These are phyloP conservation scores for Ensete ventricosum DNA, from an alignment of 176 grass and related monocot species.

Conservation along the genomic window DNA sequence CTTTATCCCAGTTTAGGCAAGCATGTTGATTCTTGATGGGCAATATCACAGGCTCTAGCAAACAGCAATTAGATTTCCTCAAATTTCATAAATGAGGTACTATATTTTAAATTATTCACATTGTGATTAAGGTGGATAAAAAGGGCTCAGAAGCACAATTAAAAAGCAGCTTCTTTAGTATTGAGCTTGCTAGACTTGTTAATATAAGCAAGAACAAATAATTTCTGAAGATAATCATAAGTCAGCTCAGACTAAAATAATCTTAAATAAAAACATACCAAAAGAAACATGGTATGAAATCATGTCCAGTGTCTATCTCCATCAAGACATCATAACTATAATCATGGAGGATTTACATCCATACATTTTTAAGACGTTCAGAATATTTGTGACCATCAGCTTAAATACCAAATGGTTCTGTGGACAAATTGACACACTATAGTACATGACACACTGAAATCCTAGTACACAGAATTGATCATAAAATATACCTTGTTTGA, in stretches of 20 bases:
- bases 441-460: no score
- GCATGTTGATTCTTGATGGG: neutral
- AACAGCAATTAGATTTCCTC: no score
- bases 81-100: neutral
- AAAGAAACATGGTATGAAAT: no score
- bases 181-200: neutral
- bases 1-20: neutral
- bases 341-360: no score
- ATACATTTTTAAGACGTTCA: no score
- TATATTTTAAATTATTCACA: neutral
- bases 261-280: no score
- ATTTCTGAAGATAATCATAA: no score
- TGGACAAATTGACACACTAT: neutral
- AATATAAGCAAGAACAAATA: no score
- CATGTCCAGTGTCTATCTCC: neutral
- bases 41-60: neutral
- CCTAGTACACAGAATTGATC: neutral
- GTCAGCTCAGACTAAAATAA: no score
- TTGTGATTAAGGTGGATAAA: neutral
- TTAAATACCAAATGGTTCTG: no score
- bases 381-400: no score
- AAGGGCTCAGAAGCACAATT: neutral
- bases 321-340: neutral
- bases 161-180: neutral
- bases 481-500: conserved; percentile 26